phyloP scores from a whole-genome alignment of 108 stramenopile species.

The Schizochytrium sp. region DNA sequence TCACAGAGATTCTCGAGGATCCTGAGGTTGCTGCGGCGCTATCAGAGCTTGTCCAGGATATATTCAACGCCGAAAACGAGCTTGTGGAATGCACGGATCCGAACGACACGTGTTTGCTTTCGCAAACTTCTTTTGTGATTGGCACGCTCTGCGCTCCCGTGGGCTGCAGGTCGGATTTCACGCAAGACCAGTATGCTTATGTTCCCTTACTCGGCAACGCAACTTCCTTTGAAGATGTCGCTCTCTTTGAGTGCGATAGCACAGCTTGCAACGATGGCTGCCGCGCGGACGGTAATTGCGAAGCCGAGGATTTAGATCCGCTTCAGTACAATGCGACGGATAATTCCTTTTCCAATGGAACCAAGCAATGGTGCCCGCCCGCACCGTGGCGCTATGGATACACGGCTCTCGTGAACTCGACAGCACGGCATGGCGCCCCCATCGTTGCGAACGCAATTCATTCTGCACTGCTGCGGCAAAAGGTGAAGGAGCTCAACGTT shows the following conservation, averaged over 20 bases:
- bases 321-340: neutral
- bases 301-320: neutral
- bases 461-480: slow-evolving; percentile 6
- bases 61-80: neutral
- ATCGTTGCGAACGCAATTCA: slow-evolving; percentile 26
- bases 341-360: neutral
- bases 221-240: neutral
- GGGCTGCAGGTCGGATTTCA: neutral
- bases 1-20: neutral
- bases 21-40: neutral
- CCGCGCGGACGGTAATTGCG: neutral
- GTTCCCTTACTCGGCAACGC: neutral
- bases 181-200: neutral
- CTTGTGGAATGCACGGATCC: neutral
- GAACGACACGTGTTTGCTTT: neutral
- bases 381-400: neutral
- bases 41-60: neutral
- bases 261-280: neutral
- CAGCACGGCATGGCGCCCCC: slow-evolving; percentile 28
- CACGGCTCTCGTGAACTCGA: slow-evolving; percentile 30
- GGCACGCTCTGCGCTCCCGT: neutral
- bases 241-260: neutral
- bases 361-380: neutral
- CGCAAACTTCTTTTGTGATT: neutral
- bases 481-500: neutral